These are phyloP conservation scores for Laetiporus sulphureus DNA, from an alignment of 1,284 basidiomycete species.

Conservation along the genomic window DNA sequence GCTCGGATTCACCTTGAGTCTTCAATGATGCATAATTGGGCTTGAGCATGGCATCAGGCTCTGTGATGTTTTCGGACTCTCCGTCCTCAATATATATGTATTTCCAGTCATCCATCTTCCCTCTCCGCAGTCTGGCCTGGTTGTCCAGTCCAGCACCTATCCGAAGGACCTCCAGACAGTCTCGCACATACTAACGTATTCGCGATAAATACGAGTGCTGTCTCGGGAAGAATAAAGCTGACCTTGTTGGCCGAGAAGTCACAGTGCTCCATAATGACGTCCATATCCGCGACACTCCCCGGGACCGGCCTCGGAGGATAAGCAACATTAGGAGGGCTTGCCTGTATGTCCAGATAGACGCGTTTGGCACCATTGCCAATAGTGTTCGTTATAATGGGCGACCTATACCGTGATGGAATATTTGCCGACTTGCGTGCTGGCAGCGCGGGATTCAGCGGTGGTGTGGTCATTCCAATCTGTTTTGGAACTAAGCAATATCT, in stretches of 20 bases:
- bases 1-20: slow-evolving; percentile 24
- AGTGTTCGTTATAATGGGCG: slow-evolving; percentile 35
- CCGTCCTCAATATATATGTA: slow-evolving; percentile 59
- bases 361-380: slow-evolving; percentile 70
- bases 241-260: slow-evolving; percentile 82
- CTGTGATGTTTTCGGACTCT: slow-evolving; percentile 33
- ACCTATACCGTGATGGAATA: slow-evolving; percentile 38
- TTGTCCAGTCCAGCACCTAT: slow-evolving; percentile 62
- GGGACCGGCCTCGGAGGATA: slow-evolving; percentile 81
- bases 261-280: slow-evolving; percentile 83
- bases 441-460: slow-evolving; percentile 67
- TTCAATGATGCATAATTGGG: slow-evolving; percentile 22
- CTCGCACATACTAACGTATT: slow-evolving; percentile 57
- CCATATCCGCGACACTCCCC: slow-evolving; percentile 80
- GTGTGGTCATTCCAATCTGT: slow-evolving; percentile 50
- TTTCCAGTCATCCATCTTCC: slow-evolving; percentile 54
- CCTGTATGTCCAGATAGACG: slow-evolving; percentile 67
- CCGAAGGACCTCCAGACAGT: slow-evolving; percentile 69
- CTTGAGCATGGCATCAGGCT: slow-evolving; percentile 11
- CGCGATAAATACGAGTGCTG: neutral
- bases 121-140: slow-evolving; percentile 48
- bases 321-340: slow-evolving; percentile 48
- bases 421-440: slow-evolving; percentile 41
- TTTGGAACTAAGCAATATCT: slow-evolving; percentile 57
- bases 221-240: slow-evolving; percentile 3